Evolutionary conservation across 345 rosid genomes (phyloP).

Genomic region (Brassica rapa): DNA sequence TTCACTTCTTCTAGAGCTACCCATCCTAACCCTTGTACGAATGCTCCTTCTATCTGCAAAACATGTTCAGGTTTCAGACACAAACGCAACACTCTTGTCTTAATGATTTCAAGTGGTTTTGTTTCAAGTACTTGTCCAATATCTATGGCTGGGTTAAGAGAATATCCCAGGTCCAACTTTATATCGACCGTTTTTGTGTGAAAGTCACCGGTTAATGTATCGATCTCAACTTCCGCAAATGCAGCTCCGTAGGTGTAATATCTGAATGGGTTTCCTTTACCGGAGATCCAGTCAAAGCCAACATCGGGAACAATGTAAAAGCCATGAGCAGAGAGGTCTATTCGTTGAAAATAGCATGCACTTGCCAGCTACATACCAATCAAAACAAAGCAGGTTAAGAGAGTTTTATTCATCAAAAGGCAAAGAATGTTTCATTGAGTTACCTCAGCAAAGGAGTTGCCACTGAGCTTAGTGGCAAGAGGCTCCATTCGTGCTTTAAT

Average conservation of each 20-base stretch:
- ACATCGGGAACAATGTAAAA: slow-evolving; percentile 78
- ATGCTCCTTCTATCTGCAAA: slow-evolving; percentile 7
- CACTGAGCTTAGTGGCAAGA: slow-evolving; percentile 66
- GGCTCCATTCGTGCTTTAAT: slow-evolving; percentile 44
- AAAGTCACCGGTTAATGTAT: slow-evolving; percentile 88
- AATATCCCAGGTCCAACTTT: slow-evolving; percentile 81
- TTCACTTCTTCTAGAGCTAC: slow-evolving; percentile 7
- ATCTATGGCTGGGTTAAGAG: slow-evolving; percentile 92
- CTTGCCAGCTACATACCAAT: slow-evolving; percentile 6
- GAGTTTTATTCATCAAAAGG: slow-evolving; percentile 9
- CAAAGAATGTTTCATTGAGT: background rate
- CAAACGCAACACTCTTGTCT: background rate
- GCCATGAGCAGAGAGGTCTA: slow-evolving; percentile 94
- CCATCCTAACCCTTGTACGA: background rate
- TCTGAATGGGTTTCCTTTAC: slow-evolving; percentile 63
- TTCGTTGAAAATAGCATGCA: slow-evolving; percentile 69
- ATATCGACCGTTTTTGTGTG: slow-evolving; percentile 75
- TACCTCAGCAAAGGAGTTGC: slow-evolving; percentile 80
- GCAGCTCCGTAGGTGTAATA: slow-evolving; percentile 1
- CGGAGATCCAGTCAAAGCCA: slow-evolving; percentile 78
- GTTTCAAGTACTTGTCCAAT: slow-evolving; percentile 9
- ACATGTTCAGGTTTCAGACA: background rate
- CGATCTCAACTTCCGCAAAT: slow-evolving; percentile 36
- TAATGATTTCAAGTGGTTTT: background rate
- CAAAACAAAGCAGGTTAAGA: background rate